Evolutionary conservation across 1,284 basidiomycete species (phyloP), one percentile per base, ranked within the genome.

Genomic region (Phellopilus nigrolimitatus): DNA sequence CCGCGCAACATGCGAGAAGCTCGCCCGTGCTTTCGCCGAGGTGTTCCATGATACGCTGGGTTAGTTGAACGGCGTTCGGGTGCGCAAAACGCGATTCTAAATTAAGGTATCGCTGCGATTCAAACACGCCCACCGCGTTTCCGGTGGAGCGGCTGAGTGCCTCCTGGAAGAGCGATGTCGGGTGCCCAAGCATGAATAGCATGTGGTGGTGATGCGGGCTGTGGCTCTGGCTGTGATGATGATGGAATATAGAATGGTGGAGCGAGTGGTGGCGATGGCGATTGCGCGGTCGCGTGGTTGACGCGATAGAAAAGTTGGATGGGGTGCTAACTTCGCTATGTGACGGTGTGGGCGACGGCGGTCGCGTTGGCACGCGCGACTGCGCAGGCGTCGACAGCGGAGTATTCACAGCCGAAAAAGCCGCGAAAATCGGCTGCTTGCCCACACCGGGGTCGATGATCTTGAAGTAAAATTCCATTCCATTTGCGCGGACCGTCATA

Each of bases 101-200:
- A 57, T 91, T 80, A 60, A 91, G 74, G 62, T 91, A 92, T 27
- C 81, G 70, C 60, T 88, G 82, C 9, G 79, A 81, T 66, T 93
- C 90, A 59, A 91, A 91, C 8, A 90, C 80, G 0, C 89, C 91
- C 0, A 93, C 91, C 0, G 80, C 80, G 28, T 78, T 71, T 62
- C 89, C 80, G 25, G 46, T 5, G 64, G 49, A 6, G 65, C 62
- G 15, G 57, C 53, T 49, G 38, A 21, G n/a, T 24, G 30, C 48
- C 25, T 34, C 44, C 17, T 38, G 30, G 22, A 44, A 36, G 10
- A 24, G 45, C 13, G 36, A 39, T 10, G 61, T 61, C 4, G 62
- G 59, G 22, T 15, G 4, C 9, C 15, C 24, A 17, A 51, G 17
- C 17, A 1, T 64, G 63, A 28, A 58, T 57, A 36, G 66, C 59